Conservation (phyloP, 1,139 yeast genomes). For the Sugiyamaella paludigena region DNA sequence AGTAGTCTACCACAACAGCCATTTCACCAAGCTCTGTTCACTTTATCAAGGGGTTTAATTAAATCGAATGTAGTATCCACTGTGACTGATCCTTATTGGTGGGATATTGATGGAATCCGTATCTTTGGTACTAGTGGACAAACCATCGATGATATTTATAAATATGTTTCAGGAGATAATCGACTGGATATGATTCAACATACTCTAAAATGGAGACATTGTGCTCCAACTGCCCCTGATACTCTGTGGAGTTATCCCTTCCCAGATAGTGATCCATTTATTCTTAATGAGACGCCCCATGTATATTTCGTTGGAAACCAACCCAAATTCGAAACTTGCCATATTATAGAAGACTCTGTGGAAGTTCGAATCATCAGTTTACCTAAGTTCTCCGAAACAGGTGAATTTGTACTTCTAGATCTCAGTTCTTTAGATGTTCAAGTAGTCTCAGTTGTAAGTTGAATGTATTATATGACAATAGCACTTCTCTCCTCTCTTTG, state of each 20-base stretch:
- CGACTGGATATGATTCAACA: conserved; percentile 60
- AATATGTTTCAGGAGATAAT: conserved; percentile 46
- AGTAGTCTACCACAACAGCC: conserved; percentile 87
- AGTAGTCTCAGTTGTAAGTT: conserved; percentile 32
- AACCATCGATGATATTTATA: conserved; percentile 70
- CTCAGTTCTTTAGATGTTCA: conserved; percentile 54
- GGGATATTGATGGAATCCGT: conserved; percentile 53
- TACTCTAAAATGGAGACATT: conserved; percentile 77
- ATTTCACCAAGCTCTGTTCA: conserved; percentile 70
- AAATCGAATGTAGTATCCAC: conserved; percentile 35
- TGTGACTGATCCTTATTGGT: conserved; percentile 76
- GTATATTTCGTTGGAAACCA: conserved; percentile 88
- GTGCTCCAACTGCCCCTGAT: conserved; percentile 95
- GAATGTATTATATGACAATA: background rate
- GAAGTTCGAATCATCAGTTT: conserved; percentile 58
- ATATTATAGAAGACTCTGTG: conserved; percentile 35
- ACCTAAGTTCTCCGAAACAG: conserved; percentile 67
- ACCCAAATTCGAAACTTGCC: conserved; percentile 49
- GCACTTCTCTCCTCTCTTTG: too few relatives aligned
- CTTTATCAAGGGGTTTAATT: conserved; percentile 43
- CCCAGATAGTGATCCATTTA: conserved; percentile 76
- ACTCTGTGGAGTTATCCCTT: conserved; percentile 84
- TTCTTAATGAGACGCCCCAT: conserved; percentile 74
- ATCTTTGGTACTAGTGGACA: conserved; percentile 82
- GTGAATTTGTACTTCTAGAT: conserved; percentile 67